Evolutionary conservation across 176 grass and related monocot genomes (phyloP), one percentile per base, ranked within the genome.

Genomic region (Saccharum spontaneum): DNA sequence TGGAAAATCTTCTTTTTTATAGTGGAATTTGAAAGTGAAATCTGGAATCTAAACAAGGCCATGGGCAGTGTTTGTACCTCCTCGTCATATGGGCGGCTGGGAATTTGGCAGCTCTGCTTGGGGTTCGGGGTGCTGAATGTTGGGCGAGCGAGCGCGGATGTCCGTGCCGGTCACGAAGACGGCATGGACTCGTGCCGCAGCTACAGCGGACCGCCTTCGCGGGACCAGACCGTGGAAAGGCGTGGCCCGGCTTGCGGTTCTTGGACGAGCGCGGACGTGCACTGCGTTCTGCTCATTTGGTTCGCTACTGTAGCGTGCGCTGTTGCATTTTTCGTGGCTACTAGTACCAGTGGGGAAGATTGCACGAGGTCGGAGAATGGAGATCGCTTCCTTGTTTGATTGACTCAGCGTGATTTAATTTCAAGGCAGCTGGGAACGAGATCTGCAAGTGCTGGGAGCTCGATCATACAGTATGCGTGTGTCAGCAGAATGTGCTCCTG

Each of bases 141-240:
- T 80, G 78, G 78, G 62, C 60, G 61, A 20, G 40, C 40, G 15
- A 4, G 61, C 77, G 26, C 26, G 26, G 41, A 9, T 49, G 4
- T 14, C 62, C 41, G 26, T 67, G 62, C 26, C 41, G 61, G 65
- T 31, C 1, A 49, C 78, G 28, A 48, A 10, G 26, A 49, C 17
- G 78, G 61, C 18, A 48, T 22, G 61, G 77, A 20, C 77, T 48
- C 77, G 39, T 67, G 77, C 40, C 77, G 40, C 16, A 3, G 77
- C 40, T 48, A 33, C 40, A 34, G 76, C 3, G 17, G 28, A 7
- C 71, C 8, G 1, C 12, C 31, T 54, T 30, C 22, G 31, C 31
- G 20, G 79, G 16, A 18, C 13, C 30, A 57, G 79, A 55, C 31
- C 65, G 22, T 69, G 79, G 46, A 52, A 55, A 70, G 17, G 6